Base-by-base conservation (phyloP, 1,139 yeast species). In the Entelexis sorbosivorans region DNA sequence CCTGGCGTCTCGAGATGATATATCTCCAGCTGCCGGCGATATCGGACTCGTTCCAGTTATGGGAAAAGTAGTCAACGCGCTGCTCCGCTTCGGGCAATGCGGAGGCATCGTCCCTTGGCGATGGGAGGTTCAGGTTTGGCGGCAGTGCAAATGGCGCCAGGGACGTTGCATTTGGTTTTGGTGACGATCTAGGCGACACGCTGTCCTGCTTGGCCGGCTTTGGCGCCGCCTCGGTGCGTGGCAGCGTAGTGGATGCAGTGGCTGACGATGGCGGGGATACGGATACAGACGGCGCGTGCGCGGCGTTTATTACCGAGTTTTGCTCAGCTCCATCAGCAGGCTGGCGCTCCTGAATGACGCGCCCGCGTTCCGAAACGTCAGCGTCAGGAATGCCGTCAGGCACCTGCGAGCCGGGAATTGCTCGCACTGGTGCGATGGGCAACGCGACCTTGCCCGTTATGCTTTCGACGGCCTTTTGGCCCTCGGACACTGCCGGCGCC, bases 1-100 rank as follows among this genome's bases (percentile, higher is more conserved):
- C 73, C 49, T 84, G 83, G 50, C 95, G 77, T 61, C 85, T 81
- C 57, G 80, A 71, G 45, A 87, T 89, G 56, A 91, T 84, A 65
- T 91, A 91, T 58, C 96, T 75, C 98, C 98, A 91, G 36, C 95
- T 86, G 59, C 85, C 85, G 14, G 95, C 84, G 38, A 91, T 86
- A 65, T 91, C 98, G 5, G 81, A 72, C 59, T 89, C 97, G 61
- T 87, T 87, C 98, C 98, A 91, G 64, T 91, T 77, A 64, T 91
- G 96, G 5, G 96, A 85, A 44, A 91, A 73, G 66, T 91, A 91
- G 69, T 91, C 98, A 16, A 91, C 98, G 63, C 89, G 96, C 49
- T 82, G 76, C 46, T 83, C 77, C 6, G 97, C 96, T 62, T 85
- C 94, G 58, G 78, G 77, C 50, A 77, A 77, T 36, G 89, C 74